Base-by-base conservation (phyloP, 768 basidiomycete species). In the Suillus spraguei region DNA sequence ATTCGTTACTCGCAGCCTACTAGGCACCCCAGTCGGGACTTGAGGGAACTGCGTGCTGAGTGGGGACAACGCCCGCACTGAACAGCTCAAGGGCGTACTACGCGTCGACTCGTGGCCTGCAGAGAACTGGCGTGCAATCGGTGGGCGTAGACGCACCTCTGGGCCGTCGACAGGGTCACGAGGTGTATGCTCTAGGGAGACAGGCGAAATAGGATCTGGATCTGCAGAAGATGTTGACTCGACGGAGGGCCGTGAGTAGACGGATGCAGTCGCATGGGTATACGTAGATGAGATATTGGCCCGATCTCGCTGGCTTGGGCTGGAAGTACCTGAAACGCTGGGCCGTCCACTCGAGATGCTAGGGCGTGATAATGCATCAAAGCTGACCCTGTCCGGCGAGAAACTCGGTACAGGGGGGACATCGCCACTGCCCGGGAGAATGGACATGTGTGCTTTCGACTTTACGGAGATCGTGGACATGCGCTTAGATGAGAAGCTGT, bases 401-500 rank as follows among this genome's bases (percentile, higher is more conserved):
- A 66, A 66, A 54, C 14, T 56, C 44, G 74, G 74, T 50, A 75
- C 39, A 4, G 74, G 75, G 10, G 74, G 74, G 2, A 66, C 68
- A 20, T 74, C 64, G 16, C 55, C 65, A 35, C 67, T 64, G 32
- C 67, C 69, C 6, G 63, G 17, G 39, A 54, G 6, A 44, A 60
- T 16, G 2, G 73, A 74, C 47, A 59, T 28, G 4, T 60, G 63
- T 5, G 59, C 24, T 38, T 63, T 79, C 44, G 79, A 79, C 28
- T 71, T 71, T 66, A 71, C 50, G 54, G 66, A 55, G 59, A 67
- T 63, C 67, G 70, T 32, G 65, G 64, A 32, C 60, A 55, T 24
- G 28, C 69, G 67, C 62, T 70, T 71, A 56, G 79, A 79, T 1
- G 79, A 79, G 61, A 85, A 77, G 0, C 88, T 90, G 60, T 80